These are phyloP conservation scores for Fusarium illudens DNA, from an alignment of 2,329 filamentous ascomycete genomes.

Conservation along the genomic window DNA sequence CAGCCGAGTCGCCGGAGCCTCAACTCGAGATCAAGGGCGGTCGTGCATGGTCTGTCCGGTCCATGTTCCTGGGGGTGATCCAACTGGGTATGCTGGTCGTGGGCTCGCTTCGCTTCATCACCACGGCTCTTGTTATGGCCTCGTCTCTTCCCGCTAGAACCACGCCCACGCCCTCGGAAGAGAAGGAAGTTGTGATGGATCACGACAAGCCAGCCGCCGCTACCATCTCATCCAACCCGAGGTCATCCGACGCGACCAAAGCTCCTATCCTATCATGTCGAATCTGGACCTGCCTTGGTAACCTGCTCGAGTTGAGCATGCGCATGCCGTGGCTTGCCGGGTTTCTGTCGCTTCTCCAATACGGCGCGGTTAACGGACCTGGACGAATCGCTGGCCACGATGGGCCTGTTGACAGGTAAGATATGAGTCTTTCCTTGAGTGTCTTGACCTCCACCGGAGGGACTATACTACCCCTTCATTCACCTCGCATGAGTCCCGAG, in stretches of 20 bases:
- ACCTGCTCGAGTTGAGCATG: constrained; percentile 74
- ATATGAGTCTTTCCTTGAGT: constrained; percentile 46
- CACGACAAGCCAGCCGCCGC: constrained; percentile 37
- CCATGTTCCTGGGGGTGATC: constrained; percentile 64
- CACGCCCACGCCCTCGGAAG: constrained; percentile 38
- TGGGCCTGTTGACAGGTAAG: constrained; percentile 91
- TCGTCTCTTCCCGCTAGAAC: constrained; percentile 69
- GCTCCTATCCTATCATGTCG: constrained; percentile 79
- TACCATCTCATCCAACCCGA: constrained; percentile 18
- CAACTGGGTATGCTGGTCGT: constrained; percentile 65
- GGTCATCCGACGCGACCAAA: constrained; percentile 46
- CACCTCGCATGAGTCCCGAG: constrained; percentile 55
- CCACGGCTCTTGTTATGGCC: constrained; percentile 71
- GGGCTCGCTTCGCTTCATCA: constrained; percentile 71
- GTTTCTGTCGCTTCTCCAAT: constrained; percentile 77
- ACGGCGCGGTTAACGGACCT: constrained; percentile 76
- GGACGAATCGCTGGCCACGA: constrained; percentile 78
- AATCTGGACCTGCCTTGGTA: constrained; percentile 77
- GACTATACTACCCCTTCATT: constrained; percentile 39
- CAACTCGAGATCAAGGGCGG: constrained; percentile 26
- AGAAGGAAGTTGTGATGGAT: constrained; percentile 33
- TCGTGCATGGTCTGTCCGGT: constrained; percentile 52
- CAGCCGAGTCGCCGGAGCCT: constrained; percentile 10
- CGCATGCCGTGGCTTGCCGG: constrained; percentile 94
- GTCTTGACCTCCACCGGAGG: constrained; percentile 24